phyloP scores from a whole-genome alignment of 306 rosid species.

The Rosa rugosa region DNA sequence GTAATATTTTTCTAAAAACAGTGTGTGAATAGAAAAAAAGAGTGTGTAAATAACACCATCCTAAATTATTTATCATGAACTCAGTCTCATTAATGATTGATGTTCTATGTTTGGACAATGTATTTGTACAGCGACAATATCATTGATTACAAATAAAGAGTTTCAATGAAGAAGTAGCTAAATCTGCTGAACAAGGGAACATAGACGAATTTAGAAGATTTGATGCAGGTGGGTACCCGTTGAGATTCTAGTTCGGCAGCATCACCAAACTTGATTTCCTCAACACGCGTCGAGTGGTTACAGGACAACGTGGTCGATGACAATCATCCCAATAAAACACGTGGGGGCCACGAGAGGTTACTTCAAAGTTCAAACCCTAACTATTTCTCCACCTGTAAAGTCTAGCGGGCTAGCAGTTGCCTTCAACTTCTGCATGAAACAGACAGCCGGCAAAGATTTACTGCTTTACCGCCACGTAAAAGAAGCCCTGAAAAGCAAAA shows the following conservation, averaged over 20 bases:
- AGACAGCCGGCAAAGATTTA: neutral
- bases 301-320: conserved; percentile 17
- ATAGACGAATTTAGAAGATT: neutral
- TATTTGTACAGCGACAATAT: neutral
- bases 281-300: neutral
- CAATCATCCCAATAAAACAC: neutral
- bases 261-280: neutral
- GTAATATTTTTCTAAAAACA: no score
- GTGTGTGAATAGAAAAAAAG: no score
- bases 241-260: neutral
- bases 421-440: neutral
- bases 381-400: neutral
- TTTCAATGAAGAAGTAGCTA: neutral
- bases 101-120: no score
- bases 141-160: neutral
- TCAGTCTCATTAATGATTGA: no score
- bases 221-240: neutral
- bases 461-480: neutral
- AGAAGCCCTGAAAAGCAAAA: neutral
- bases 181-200: neutral
- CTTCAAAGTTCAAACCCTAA: neutral
- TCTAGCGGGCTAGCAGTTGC: neutral
- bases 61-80: no score
- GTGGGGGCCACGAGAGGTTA: neutral
- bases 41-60: no score